Evolutionary conservation across 116 monocot genomes (phyloP), one percentile per base, ranked within the genome.

Genomic region (Posidonia oceanica): DNA sequence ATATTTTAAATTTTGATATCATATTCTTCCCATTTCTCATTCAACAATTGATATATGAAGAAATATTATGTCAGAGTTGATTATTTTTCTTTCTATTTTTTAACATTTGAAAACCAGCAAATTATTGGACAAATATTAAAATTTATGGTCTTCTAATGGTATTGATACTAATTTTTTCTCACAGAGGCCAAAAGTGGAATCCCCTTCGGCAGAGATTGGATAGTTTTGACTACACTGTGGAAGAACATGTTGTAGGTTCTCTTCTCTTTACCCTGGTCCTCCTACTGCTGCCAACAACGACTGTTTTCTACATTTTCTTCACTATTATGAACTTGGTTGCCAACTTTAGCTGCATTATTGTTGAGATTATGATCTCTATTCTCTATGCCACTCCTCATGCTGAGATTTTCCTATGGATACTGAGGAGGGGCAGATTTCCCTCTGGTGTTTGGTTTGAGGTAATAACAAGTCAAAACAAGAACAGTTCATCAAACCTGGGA

Each of bases 191-290:
- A 64, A 98, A 98, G 74, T 90, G 89, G 92, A 98, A 98, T 75
- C 98, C 98, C n/a, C 85, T 98, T 54, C 76, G 98, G 66, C 75
- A 85, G 67, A 85, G 98, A 39, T 83, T 98, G 54, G 98, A 98
- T 71, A 93, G 84, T 65, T 92, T 82, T 69, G 85, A 85, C 51
- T 92, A 89, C 77, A 79, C 85, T 14, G 98, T 98, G 66, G 90
- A 98, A 63, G 93, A 93, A 59, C 98, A 93, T 78, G 87, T 98
- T 59, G 93, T 98, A 69, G 93, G 98, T 61, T 92, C 98, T 13
- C 84, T 98, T 55, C 73, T 98, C 22, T 93, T 98, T 71, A 89
- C 93, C 20, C 93, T 87, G 11, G 70, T 92, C 61, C 76, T 98
- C 61, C 80, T 98, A n/a, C 75, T 98, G 18, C 71, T 93, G 52